A percentile compares a stretch with the other conserved stretches of the same genome.
Conservation (phyloP, 2,329 filamentous ascomycete genomes). For the Pseudopyrenochaeta lycopersici region DNA sequence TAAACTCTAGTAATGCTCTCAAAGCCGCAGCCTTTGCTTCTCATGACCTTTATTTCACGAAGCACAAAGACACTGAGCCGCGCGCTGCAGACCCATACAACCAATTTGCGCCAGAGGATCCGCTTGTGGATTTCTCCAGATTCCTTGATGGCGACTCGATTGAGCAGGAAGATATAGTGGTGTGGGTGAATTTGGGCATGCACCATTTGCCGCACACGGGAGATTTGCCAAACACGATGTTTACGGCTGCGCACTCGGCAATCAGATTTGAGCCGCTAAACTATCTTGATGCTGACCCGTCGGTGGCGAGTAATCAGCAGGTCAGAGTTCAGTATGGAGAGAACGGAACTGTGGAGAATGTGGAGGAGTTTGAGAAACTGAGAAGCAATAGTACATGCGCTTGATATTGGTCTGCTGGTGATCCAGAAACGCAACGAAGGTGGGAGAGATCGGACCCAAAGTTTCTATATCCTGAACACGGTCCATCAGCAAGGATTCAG, state of each 20-base stretch:
- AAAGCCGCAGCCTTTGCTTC: slow-evolving; percentile 60
- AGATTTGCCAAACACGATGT: slow-evolving; percentile 62
- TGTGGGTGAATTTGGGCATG: slow-evolving; percentile 63
- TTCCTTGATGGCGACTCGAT: slow-evolving; percentile 59
- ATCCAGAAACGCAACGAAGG: background rate
- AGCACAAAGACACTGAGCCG: slow-evolving; percentile 64
- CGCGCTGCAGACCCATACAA: slow-evolving; percentile 57
- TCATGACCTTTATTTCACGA: slow-evolving; percentile 61
- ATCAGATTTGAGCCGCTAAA: slow-evolving; percentile 58
- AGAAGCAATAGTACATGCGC: background rate
- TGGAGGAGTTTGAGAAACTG: slow-evolving; percentile 22
- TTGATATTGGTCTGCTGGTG: background rate
- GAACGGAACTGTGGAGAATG: slow-evolving; percentile 5
- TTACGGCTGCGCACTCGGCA: slow-evolving; percentile 57
- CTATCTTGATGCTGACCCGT: slow-evolving; percentile 54
- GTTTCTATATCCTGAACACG: too few relatives aligned
- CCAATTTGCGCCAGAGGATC: slow-evolving; percentile 56
- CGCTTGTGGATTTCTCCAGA: slow-evolving; percentile 60
- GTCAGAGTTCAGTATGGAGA: slow-evolving; percentile 51
- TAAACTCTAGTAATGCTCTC: slow-evolving; percentile 57
- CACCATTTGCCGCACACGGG: slow-evolving; percentile 58
- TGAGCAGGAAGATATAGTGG: slow-evolving; percentile 47
- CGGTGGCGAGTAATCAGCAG: slow-evolving; percentile 52
- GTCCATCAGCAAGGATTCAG: too few relatives aligned
- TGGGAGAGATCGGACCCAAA: too few relatives aligned